A percentile compares a stretch with the other conserved stretches of the same genome.
phyloP scores from a whole-genome alignment of 129 eudicot species.

The Ambrosia artemisiifolia region DNA sequence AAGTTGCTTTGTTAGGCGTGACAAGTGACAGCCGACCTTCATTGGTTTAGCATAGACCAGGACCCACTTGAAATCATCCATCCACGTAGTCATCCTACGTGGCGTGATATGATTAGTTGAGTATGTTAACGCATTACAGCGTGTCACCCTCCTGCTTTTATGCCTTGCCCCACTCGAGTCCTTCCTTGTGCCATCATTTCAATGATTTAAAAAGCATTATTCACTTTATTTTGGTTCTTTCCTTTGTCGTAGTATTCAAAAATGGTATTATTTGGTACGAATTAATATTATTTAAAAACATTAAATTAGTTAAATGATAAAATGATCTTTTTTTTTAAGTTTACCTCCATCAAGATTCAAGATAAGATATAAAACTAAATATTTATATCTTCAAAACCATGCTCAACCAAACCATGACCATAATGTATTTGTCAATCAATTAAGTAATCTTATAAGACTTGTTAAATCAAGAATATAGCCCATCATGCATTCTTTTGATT shows the following conservation, averaged over 20 bases:
- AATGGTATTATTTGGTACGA: neutral
- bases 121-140: constrained; percentile 29
- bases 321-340: neutral
- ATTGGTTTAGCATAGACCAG: constrained; percentile 5
- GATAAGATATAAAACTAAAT: neutral
- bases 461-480: neutral
- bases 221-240: constrained; percentile 17
- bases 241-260: constrained; percentile 7
- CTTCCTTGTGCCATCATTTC: constrained; percentile 26
- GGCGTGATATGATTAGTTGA: constrained; percentile 25
- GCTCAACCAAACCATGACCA: neutral
- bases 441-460: neutral
- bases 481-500: neutral
- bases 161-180: constrained; percentile 33
- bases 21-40: constrained; percentile 21
- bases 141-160: constrained; percentile 34
- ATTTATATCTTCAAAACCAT: neutral
- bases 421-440: too few species aligned
- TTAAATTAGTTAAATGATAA: neutral
- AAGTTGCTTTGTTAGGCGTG: constrained; percentile 20
- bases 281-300: neutral
- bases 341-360: neutral
- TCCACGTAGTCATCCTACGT: constrained; percentile 36
- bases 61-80: constrained; percentile 19
- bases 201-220: constrained; percentile 5